Base-by-base conservation (phyloP, 2,329 filamentous ascomycete genomes). In the Cladophialophora exuberans region DNA sequence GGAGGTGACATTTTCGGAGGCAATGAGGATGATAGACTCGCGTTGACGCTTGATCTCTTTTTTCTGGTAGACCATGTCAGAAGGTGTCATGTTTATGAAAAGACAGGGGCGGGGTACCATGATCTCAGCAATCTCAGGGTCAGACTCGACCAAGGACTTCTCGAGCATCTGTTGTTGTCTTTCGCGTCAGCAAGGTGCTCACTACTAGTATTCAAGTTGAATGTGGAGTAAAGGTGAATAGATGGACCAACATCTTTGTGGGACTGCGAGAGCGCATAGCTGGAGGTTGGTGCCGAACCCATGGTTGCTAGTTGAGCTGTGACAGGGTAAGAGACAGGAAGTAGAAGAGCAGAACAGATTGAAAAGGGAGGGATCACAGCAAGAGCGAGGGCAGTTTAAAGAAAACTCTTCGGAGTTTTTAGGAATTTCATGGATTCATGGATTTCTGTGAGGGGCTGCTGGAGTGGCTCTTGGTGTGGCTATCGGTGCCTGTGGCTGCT, bases 21-120 rank as follows among this genome's bases (percentile, higher is more conserved):
- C 91, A 64, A 96, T 96, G 54, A 96, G 81, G 74, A 97, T 97
- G 78, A 99, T 96, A 69, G 97, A 99, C 74, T 97, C 91, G 75
- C 96, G 96, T 75, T 99, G 94, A 65, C 94, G 84, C 64, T 83
- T 83, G 83, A 97, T 97, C 80, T 99, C 94, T 90, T 96, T 65
- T 47, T 59, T 56, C 57, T 57, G 18, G 18, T 20, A 26, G 28
- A 35, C 2, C 9, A 33, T 13, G 33, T 49, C 43, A 53, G 31
- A 17, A 15, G 4, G 23, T 31, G 51, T 13, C 11, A 39, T 15
- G 15, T 30, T 22, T n/a, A 42, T 38, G 43, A 41, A 30, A 20
- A 41, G 15, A 42, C 10, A 17, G 28, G 36, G 44, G 31, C 15
- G 20, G 74, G 83, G 63, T 82, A 95, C 90, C 92, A 99, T 97